These are phyloP conservation scores for Xylariaceae sp. DNA, from an alignment of 2,329 filamentous ascomycete genomes.

Conservation along the genomic window DNA sequence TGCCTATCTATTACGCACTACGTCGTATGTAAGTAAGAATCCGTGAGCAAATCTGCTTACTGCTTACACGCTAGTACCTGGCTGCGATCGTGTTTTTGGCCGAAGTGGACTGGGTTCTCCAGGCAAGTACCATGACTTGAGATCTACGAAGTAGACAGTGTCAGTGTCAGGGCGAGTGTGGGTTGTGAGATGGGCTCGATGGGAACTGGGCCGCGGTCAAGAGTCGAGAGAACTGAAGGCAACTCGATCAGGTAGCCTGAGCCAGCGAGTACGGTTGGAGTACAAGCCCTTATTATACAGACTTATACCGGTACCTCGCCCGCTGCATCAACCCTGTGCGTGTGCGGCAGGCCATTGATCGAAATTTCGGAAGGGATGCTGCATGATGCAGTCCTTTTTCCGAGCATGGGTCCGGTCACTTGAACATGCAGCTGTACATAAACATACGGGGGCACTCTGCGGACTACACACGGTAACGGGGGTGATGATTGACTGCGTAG, in stretches of 20 bases:
- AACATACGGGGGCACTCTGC: neutral
- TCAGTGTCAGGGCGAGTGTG: too few species aligned
- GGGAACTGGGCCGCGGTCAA: too few species aligned
- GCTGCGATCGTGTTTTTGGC: neutral
- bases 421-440: slow-evolving; percentile 6
- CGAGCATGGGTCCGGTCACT: slow-evolving; percentile 20
- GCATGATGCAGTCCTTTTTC: slow-evolving; percentile 22
- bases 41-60: slow-evolving; percentile 20
- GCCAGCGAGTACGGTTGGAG: neutral
- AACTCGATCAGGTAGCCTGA: neutral
- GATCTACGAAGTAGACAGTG: too few species aligned
- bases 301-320: neutral
- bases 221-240: neutral
- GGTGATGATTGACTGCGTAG: neutral
- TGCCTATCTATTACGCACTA: neutral
- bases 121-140: too few species aligned
- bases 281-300: neutral
- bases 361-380: slow-evolving; percentile 24
- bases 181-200: too few species aligned
- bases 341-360: slow-evolving; percentile 12
- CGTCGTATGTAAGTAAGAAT: neutral
- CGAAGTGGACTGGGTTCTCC: neutral
- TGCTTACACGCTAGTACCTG: neutral
- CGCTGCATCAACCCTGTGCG: slow-evolving; percentile 9
- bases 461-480: neutral